Percentiles rank a stretch among this genome's conserved stretches.
These are phyloP conservation scores for Phylloporus rhodoxanthus DNA, from an alignment of 768 basidiomycete species.

Conservation along the genomic window DNA sequence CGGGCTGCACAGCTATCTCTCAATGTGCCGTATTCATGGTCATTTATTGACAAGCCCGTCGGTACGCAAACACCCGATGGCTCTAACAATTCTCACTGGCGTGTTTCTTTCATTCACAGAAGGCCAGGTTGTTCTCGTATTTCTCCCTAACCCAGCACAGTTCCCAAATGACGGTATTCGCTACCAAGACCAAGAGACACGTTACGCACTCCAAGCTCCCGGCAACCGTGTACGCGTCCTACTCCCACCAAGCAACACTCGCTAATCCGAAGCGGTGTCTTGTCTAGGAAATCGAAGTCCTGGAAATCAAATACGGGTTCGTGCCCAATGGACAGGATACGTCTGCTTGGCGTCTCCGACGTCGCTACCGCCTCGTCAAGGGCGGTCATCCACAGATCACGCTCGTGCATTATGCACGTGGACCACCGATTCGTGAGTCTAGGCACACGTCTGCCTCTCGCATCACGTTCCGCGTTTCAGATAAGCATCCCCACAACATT, in stretches of 20 bases:
- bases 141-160: conserved; percentile 48
- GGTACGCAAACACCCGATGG: conserved; percentile 38
- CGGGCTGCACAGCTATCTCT: conserved; percentile 54
- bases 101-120: conserved; percentile 35
- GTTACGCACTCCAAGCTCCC: conserved; percentile 43
- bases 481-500: conserved; percentile 2
- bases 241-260: neutral
- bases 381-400: conserved; percentile 70
- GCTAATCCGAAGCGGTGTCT: neutral
- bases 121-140: conserved; percentile 62
- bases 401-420: conserved; percentile 72
- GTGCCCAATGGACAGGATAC: conserved; percentile 59
- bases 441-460: neutral
- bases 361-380: conserved; percentile 66
- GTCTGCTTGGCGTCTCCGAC: conserved; percentile 59
- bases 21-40: conserved; percentile 61
- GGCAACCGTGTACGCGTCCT: conserved; percentile 48
- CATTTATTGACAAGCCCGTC: conserved; percentile 70
- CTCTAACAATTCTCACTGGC: neutral
- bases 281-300: conserved; percentile 68
- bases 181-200: conserved; percentile 67
- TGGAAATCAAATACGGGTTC: conserved; percentile 71
- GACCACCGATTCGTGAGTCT: conserved; percentile 54
- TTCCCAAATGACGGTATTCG: conserved; percentile 76
- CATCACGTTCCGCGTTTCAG: conserved; percentile 17